Conservation (phyloP, 257 asterid genomes). For the Solanum chilense region DNA sequence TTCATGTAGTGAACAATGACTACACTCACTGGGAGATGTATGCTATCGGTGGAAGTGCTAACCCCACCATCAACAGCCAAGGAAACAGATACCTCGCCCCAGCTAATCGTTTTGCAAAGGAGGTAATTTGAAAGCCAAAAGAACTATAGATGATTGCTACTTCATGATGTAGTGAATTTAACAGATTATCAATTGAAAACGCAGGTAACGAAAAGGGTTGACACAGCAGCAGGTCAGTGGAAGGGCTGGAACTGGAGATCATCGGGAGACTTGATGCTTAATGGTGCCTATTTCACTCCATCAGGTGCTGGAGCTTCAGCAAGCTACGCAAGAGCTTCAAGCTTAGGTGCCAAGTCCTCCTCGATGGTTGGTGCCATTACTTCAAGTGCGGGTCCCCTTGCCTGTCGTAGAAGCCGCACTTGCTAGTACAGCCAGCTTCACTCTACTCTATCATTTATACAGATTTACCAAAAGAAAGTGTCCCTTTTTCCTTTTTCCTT, state of each 20-base stretch:
- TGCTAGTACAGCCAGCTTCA: conserved; percentile 36
- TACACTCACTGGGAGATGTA: conserved; percentile 98
- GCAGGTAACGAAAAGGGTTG: conserved; percentile 90
- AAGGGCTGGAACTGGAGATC: conserved; percentile 96
- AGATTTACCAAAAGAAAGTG: conserved; percentile 2
- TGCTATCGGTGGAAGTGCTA: conserved; percentile 91
- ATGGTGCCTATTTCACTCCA: conserved; percentile 85
- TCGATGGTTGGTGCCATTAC: conserved; percentile 69
- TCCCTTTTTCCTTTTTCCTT: conserved; percentile 4
- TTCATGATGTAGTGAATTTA: not conserved
- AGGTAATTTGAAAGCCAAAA: conserved; percentile 26
- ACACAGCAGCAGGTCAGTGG: conserved; percentile 52
- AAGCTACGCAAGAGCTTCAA: conserved; percentile 94
- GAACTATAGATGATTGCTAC: not conserved
- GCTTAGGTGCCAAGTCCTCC: conserved; percentile 91
- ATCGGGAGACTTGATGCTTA: conserved; percentile 81
- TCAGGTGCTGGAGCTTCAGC: conserved; percentile 95
- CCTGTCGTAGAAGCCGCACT: conserved; percentile 58
- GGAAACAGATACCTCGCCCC: conserved; percentile 93
- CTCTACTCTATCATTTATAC: not conserved
- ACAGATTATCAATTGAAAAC: not conserved
- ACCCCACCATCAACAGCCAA: conserved; percentile 89
- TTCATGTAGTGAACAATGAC: conserved; percentile 95
- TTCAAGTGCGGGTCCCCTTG: conserved; percentile 69
- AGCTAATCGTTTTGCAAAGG: conserved; percentile 58